phyloP scores from a whole-genome alignment of 2,329 filamentous ascomycete genomes.

The Colletotrichum lupini region DNA sequence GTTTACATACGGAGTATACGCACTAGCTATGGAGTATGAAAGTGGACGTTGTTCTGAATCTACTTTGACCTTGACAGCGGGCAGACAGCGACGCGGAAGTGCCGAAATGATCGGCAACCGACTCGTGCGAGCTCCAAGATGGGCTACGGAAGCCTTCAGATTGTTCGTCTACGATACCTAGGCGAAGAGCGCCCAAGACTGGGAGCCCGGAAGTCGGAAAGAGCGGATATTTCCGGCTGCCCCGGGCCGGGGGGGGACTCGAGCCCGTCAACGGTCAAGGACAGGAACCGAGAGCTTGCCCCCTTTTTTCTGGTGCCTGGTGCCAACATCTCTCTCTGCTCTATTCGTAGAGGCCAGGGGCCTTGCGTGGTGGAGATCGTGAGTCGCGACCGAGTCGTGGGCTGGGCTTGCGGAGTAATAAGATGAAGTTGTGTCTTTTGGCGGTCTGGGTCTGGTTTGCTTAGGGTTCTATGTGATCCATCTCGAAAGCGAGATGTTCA shows the following conservation, averaged over 20 bases:
- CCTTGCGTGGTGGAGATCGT: background rate
- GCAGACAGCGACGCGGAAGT: background rate
- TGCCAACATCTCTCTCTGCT: background rate
- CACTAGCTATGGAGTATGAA: too few relatives aligned
- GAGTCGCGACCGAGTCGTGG: background rate
- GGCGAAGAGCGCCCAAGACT: slow-evolving; percentile 6
- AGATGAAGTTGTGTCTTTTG: too few relatives aligned
- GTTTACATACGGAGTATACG: too few relatives aligned
- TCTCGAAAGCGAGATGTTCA: background rate
- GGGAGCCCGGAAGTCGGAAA: background rate
- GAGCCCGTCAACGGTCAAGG: background rate
- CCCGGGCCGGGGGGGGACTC: background rate
- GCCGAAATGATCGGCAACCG: background rate
- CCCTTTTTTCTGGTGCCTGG: background rate
- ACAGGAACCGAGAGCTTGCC: background rate
- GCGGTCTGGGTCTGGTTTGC: background rate
- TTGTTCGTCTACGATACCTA: background rate
- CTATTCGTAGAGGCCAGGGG: background rate
- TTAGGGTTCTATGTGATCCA: background rate
- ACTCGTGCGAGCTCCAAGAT: background rate
- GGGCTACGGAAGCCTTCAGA: background rate
- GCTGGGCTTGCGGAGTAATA: too few relatives aligned
- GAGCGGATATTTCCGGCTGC: background rate
- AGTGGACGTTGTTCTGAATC: too few relatives aligned
- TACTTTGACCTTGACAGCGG: background rate